Evolutionary conservation across 2,329 filamentous ascomycete genomes (phyloP).

Genomic region (Colletotrichum higginsianum): DNA sequence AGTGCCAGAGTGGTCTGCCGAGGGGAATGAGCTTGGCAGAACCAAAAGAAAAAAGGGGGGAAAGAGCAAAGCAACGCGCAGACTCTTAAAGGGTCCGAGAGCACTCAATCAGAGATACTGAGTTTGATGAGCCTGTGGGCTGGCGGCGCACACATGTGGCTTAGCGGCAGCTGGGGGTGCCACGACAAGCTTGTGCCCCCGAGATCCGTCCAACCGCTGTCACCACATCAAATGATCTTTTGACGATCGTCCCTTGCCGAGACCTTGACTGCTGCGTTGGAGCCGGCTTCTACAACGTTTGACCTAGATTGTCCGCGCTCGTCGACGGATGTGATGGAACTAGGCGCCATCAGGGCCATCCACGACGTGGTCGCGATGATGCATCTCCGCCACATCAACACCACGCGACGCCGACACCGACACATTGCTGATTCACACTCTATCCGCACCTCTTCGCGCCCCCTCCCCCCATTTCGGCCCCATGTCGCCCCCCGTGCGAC

Average conservation of each 20-base stretch:
- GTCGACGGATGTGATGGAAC: constrained; percentile 29
- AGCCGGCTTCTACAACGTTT: constrained; percentile 37
- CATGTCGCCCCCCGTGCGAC: constrained; percentile 2
- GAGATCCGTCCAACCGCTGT: constrained; percentile 35
- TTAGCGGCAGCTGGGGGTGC: constrained; percentile 33
- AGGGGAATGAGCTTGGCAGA: constrained; percentile 1
- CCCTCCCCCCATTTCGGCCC: neutral
- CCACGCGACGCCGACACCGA: constrained; percentile 13
- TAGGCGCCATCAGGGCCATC: constrained; percentile 7
- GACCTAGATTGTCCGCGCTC: constrained; percentile 21
- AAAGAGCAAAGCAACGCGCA: constrained; percentile 10
- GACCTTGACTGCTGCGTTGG: constrained; percentile 31
- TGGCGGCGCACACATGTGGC: constrained; percentile 34
- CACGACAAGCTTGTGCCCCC: constrained; percentile 32
- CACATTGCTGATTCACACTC: neutral
- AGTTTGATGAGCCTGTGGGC: constrained; percentile 38
- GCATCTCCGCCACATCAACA: neutral
- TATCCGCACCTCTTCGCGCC: neutral
- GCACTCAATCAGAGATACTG: constrained; percentile 32
- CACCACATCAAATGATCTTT: constrained; percentile 39
- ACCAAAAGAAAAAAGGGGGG: neutral
- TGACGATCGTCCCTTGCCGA: constrained; percentile 37
- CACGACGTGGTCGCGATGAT: constrained; percentile 8
- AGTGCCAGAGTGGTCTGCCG: neutral
- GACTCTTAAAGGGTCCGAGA: constrained; percentile 25